These are phyloP conservation scores for Venturia aucupariae DNA, from an alignment of 2,329 filamentous ascomycete genomes.

Conservation along the genomic window DNA sequence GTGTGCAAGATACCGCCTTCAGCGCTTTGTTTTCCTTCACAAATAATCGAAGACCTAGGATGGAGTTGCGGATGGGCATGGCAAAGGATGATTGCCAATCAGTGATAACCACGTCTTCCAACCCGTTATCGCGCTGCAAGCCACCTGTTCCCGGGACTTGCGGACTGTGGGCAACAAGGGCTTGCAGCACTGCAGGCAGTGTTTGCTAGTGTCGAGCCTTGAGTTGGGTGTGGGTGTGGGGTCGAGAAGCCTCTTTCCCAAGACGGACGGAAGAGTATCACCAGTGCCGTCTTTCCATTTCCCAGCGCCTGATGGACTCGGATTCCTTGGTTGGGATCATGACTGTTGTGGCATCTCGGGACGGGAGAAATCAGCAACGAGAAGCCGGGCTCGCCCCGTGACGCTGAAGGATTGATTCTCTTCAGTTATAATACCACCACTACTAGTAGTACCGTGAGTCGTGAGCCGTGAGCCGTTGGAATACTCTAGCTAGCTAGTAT, in stretches of 20 bases:
- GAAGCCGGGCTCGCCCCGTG: too few species aligned
- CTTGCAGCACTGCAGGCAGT: constrained; percentile 6
- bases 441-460: too few species aligned
- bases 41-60: not conserved
- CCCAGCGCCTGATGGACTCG: constrained; percentile 6
- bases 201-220: not conserved
- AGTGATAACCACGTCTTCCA: not conserved
- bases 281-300: not conserved
- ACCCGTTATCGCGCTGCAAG: constrained; percentile 4
- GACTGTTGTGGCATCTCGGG: not conserved
- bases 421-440: too few species aligned
- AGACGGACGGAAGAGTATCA: not conserved
- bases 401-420: not conserved
- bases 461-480: too few species aligned
- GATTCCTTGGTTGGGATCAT: not conserved
- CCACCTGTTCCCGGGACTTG: not conserved
- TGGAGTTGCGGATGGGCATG: not conserved
- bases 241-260: not conserved
- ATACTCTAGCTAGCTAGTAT: too few species aligned
- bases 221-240: constrained; percentile 6
- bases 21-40: not conserved
- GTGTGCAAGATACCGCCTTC: not conserved
- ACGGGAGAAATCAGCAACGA: not conserved
- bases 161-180: constrained; percentile 4
- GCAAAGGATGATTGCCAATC: not conserved